Base-by-base conservation (phyloP, 2,329 filamentous ascomycete genomes). In the Aureobasidium sp. region DNA sequence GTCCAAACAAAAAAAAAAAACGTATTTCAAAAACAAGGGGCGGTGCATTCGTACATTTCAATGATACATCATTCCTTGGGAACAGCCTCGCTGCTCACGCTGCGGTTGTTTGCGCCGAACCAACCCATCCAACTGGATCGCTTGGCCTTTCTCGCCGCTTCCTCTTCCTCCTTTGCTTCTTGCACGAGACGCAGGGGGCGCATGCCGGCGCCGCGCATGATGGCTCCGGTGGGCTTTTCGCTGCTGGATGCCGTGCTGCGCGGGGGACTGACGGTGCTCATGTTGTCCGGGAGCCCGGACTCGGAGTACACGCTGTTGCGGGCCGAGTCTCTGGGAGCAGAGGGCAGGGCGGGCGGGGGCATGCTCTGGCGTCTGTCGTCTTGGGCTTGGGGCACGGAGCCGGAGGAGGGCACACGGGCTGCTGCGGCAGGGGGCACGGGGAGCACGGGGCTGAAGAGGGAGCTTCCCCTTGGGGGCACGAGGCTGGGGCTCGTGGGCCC, bases 141-240 rank as follows among this genome's bases (percentile, higher is more conserved):
- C 62, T 79, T 79, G 13, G 73, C 75, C 37, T 71, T 71, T 62
- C 77, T 78, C 59, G 71, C 68, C 8, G 72, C 74, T 46, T 69
- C 69, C 21, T 77, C 75, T 61, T 71, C 69, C 13, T 72, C 72
- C 21, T 66, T 66, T 17, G 67, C 87, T 75, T 95, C 90, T 74
- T 94, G 89, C 49, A 97, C 91, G 31, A 99, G 80, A 17, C 93
- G 82, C 65, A 99, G 77, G 7, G 93, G 93, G 37, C 92, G 83
- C 61, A 95, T 85, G 74, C 94, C 94, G 69, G 86, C 78, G 42
- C 78, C 78, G 25, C 76, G 75, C 75, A 80, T 79, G 19, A 77
- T 70, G n/a, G 71, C 70, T 15, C 73, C 73, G 3, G 68, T 66
- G 29, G 67, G 67, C 17, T 65, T 65, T 33, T 73, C 72, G 43